phyloP scores from a whole-genome alignment of 148 eudicot genomes.

The Rheum nobile region DNA sequence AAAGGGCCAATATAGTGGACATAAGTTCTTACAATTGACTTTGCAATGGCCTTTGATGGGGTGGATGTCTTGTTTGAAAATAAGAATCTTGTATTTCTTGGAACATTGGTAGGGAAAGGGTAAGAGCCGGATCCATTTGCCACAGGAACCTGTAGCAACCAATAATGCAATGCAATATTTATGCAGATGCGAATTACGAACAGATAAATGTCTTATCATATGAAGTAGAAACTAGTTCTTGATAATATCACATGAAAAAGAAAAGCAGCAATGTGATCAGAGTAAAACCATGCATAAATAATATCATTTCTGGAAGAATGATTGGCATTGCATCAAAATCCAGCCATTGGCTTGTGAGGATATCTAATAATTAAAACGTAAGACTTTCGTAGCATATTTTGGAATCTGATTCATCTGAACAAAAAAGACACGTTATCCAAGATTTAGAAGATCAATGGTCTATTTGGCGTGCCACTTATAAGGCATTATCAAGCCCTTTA shows the following conservation, averaged over 20 bases:
- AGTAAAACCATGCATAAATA: not conserved
- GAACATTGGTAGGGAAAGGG: conserved; percentile 86
- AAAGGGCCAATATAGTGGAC: not conserved
- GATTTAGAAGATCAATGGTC: conserved; percentile 1
- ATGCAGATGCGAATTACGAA: not conserved
- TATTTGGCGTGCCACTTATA: not conserved
- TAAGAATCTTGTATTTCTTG: conserved; percentile 86
- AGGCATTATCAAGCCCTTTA: not conserved
- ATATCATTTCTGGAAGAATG: not conserved
- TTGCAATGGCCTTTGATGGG: conserved; percentile 89
- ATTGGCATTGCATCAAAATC: not conserved
- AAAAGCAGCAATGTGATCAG: not conserved
- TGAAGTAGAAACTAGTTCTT: not conserved
- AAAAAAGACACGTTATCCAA: not conserved
- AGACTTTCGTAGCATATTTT: not conserved
- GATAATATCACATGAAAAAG: not conserved
- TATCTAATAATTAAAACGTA: not conserved
- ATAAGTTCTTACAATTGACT: conserved; percentile 70
- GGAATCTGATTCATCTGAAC: not conserved
- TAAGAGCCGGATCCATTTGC: conserved; percentile 80
- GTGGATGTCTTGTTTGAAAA: conserved; percentile 67
- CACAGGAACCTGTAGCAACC: conserved; percentile 73
- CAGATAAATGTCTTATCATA: not conserved
- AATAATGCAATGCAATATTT: not conserved
- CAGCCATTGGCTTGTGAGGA: not conserved